These are phyloP conservation scores for Ormosia semicastrata DNA, from an alignment of 306 rosid genomes.

Conservation along the genomic window DNA sequence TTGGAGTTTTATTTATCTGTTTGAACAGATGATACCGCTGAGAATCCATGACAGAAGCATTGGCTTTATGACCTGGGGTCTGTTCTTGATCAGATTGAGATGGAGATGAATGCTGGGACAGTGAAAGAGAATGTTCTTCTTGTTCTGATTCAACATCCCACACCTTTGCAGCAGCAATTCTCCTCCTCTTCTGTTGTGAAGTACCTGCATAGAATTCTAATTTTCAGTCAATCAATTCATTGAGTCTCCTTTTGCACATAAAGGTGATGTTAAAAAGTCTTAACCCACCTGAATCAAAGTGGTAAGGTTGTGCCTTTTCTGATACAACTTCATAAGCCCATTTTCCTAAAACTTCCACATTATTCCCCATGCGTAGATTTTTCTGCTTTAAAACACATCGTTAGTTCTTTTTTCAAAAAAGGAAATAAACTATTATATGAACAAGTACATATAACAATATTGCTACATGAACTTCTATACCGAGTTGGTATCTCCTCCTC, in stretches of 20 bases:
- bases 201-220: conserved; percentile 41
- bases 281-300: conserved; percentile 54
- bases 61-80: conserved; percentile 42
- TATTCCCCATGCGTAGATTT: conserved; percentile 43
- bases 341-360: conserved; percentile 43
- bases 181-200: conserved; percentile 76
- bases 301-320: conserved; percentile 41
- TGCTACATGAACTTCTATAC: conserved; percentile 32
- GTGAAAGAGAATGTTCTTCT: conserved; percentile 93
- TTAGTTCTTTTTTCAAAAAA: background rate
- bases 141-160: conserved; percentile 80
- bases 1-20: conserved; percentile 36
- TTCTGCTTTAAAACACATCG: conserved; percentile 48
- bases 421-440: background rate
- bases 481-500: conserved; percentile 41
- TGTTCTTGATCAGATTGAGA: conserved; percentile 91
- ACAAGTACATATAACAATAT: background rate
- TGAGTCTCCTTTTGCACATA: background rate
- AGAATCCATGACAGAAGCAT: conserved; percentile 47
- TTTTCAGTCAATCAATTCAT: background rate
- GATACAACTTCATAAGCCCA: conserved; percentile 37
- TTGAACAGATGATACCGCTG: conserved; percentile 53
- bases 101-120: conserved; percentile 85
- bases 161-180: conserved; percentile 55
- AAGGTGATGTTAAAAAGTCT: background rate